phyloP scores from a whole-genome alignment of 441 rosid genomes.

The Lagerstroemia fauriei region DNA sequence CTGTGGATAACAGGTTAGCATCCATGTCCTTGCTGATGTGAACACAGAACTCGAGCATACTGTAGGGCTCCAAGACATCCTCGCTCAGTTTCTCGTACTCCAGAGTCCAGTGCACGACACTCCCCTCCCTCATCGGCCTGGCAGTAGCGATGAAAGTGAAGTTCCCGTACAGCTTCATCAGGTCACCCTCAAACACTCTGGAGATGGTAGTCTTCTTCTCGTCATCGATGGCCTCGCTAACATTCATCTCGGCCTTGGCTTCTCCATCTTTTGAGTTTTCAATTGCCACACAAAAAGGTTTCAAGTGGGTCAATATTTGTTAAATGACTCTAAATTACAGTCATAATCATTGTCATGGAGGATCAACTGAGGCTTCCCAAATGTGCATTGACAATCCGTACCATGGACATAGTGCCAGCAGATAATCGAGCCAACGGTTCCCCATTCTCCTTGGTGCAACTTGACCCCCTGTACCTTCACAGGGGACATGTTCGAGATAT shows the following conservation, averaged over 20 bases:
- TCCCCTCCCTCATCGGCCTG: slow-evolving; percentile 23
- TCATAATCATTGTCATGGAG: too few relatives aligned
- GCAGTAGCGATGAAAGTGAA: slow-evolving; percentile 20
- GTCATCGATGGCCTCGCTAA: slow-evolving; percentile 30
- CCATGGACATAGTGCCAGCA: slow-evolving; percentile 43
- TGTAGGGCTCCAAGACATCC: slow-evolving; percentile 26
- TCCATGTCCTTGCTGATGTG: slow-evolving; percentile 21
- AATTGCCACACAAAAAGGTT: background rate
- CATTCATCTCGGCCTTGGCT: slow-evolving; percentile 27
- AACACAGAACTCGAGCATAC: slow-evolving; percentile 19
- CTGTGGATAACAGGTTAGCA: slow-evolving; percentile 19
- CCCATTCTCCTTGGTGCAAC: slow-evolving; percentile 46
- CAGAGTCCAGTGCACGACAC: slow-evolving; percentile 29
- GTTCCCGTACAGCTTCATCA: slow-evolving; percentile 36
- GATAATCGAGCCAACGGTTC: slow-evolving; percentile 33
- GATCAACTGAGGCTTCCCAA: too few relatives aligned
- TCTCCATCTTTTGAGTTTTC: slow-evolving; percentile 30
- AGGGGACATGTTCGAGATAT: slow-evolving; percentile 31
- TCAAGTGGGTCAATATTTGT: too few relatives aligned
- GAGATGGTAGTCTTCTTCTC: slow-evolving; percentile 29
- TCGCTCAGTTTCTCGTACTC: slow-evolving; percentile 35
- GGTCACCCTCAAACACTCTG: slow-evolving; percentile 34
- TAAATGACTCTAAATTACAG: too few relatives aligned
- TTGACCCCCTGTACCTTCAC: slow-evolving; percentile 24
- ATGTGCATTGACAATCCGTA: too few relatives aligned